Conservation (phyloP, 352 stramenopile species). For the Phytopythium mirpurense region DNA sequence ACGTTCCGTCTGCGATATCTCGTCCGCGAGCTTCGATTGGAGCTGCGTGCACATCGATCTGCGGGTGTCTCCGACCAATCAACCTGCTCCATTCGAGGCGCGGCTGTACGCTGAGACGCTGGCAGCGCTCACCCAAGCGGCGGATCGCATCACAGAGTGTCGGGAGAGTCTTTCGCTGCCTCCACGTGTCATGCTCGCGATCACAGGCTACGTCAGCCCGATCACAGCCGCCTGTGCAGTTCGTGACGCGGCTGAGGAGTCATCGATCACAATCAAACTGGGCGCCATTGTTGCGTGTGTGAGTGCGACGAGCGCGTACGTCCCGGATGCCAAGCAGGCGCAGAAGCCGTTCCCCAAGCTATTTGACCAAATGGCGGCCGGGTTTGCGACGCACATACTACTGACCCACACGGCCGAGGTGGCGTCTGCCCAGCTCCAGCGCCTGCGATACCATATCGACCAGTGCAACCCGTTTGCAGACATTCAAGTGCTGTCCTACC, state of each 20-base stretch:
- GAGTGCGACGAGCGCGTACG: conserved; percentile 47
- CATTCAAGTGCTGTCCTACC: conserved; percentile 51
- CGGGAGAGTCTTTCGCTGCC: conserved; percentile 16
- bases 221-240: conserved; percentile 42
- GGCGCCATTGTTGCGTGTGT: conserved; percentile 45
- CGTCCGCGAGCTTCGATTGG: conserved; percentile 41
- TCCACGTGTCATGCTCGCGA: conserved; percentile 43
- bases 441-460: conserved; percentile 63
- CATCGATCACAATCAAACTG: conserved; percentile 29
- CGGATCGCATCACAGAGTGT: conserved; percentile 14
- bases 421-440: conserved; percentile 23
- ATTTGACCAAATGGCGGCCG: conserved; percentile 59
- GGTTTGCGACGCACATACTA: conserved; percentile 61
- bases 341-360: conserved; percentile 51
- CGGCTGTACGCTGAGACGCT: conserved; percentile 19
- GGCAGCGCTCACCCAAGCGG: conserved; percentile 11
- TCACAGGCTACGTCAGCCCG: conserved; percentile 54
- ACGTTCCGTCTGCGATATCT: conserved; percentile 40
- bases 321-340: conserved; percentile 28
- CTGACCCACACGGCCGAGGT: conserved; percentile 55
- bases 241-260: conserved; percentile 13
- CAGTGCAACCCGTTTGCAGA: conserved; percentile 68
- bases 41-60: conserved; percentile 30
- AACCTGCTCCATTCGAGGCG: conserved; percentile 16
- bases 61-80: conserved; percentile 18